These are phyloP conservation scores for Elongisporangium undulatum DNA, from an alignment of 352 stramenopile species.

Conservation along the genomic window DNA sequence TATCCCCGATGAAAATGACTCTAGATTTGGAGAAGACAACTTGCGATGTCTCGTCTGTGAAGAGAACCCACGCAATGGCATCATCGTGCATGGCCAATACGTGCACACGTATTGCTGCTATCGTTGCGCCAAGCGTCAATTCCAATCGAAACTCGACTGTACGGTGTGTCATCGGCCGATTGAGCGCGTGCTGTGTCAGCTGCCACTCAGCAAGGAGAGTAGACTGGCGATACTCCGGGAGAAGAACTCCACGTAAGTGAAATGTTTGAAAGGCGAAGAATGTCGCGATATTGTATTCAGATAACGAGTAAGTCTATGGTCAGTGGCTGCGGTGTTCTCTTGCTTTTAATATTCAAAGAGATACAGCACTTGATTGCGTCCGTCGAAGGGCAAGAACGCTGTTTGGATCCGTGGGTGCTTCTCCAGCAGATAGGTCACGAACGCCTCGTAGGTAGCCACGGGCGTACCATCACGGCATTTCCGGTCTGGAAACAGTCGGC, in stretches of 20 bases:
- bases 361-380: conserved; percentile 84
- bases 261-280: too few species aligned
- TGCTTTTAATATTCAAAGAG: conserved; percentile 49
- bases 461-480: conserved; percentile 43
- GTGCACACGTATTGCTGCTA: conserved; percentile 83
- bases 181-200: conserved; percentile 61
- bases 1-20: conserved; percentile 17
- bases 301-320: neutral
- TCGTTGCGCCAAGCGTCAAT: conserved; percentile 65
- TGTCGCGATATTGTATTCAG: too few species aligned
- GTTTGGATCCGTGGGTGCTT: conserved; percentile 67
- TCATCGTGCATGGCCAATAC: conserved; percentile 72
- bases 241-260: neutral
- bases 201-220: conserved; percentile 60
- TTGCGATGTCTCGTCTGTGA: conserved; percentile 68
- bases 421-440: conserved; percentile 77
- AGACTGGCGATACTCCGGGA: conserved; percentile 32
- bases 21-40: conserved; percentile 34
- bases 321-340: neutral
- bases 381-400: conserved; percentile 72
- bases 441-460: conserved; percentile 78
- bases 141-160: conserved; percentile 43
- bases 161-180: conserved; percentile 79
- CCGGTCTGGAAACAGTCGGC: conserved; percentile 85
- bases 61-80: conserved; percentile 52